Percentiles rank a stretch among this genome's conserved stretches.
phyloP scores from a whole-genome alignment of 179 eudicot genomes.

The Camellia oleifera region DNA sequence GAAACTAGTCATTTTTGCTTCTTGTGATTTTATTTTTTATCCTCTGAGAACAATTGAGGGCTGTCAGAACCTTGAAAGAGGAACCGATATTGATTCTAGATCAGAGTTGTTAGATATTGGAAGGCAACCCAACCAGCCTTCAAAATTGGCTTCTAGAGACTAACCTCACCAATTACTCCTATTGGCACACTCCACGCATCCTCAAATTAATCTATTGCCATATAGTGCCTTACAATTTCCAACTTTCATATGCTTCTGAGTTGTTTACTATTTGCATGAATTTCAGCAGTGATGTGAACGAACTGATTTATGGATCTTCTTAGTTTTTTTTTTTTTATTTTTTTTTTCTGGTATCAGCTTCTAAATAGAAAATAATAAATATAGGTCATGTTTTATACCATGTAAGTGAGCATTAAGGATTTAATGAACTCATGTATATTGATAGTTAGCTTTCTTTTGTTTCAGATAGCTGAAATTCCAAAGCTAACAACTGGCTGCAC shows the following conservation, averaged over 20 bases:
- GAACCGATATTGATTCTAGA: background rate
- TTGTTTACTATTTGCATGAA: background rate
- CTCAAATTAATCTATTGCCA: background rate
- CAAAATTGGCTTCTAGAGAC: background rate
- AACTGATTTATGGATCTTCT: background rate
- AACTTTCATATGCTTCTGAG: background rate
- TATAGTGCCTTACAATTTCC: background rate
- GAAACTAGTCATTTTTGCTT: background rate
- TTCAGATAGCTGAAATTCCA: slow-evolving; percentile 90
- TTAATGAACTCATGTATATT: background rate
- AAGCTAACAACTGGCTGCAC: slow-evolving; percentile 94
- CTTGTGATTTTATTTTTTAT: background rate
- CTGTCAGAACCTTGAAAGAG: background rate
- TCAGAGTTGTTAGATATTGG: background rate
- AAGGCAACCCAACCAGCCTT: background rate
- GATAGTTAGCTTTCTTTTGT: slow-evolving; percentile 2
- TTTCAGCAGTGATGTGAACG: background rate
- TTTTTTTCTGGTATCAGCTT: background rate
- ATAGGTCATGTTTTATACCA: background rate
- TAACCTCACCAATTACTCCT: background rate
- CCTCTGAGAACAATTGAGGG: background rate
- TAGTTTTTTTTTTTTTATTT: background rate
- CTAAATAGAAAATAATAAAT: background rate
- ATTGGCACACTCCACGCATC: background rate
- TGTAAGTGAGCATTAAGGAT: background rate